Evolutionary conservation across 768 basidiomycete species (phyloP).

Genomic region (Tricholoma bakamatsutake): DNA sequence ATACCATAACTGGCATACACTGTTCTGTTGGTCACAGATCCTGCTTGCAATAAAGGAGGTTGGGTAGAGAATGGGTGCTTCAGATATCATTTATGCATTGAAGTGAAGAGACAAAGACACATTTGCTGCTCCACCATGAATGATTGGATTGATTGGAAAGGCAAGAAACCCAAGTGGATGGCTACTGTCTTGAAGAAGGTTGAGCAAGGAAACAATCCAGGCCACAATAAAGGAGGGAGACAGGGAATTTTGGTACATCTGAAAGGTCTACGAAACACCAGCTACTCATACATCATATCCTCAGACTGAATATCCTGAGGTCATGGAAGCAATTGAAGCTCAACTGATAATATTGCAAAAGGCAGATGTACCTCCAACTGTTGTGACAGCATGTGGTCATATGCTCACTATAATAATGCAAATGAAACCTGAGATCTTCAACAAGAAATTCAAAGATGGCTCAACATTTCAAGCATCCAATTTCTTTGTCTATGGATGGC

Average conservation of each 20-base stretch:
- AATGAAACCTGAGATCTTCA: no score
- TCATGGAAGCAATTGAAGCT: conserved; percentile 10
- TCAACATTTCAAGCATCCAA: conserved; percentile 7
- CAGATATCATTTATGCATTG: not conserved
- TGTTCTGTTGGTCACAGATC: not conserved
- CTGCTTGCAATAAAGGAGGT: not conserved
- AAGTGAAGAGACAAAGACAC: not conserved
- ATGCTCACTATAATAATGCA: conserved; percentile 17
- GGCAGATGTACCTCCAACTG: conserved; percentile 15
- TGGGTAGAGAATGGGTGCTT: not conserved
- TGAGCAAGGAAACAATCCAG: conserved; percentile 6
- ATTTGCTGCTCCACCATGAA: conserved; percentile 15
- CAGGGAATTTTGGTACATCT: conserved; percentile 14
- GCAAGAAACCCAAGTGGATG: conserved; percentile 14
- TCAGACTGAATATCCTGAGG: conserved; percentile 10
- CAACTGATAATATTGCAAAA: conserved; percentile 15
- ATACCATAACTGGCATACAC: not conserved
- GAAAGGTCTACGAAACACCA: no score
- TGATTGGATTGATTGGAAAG: conserved; percentile 19
- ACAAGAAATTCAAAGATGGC: no score
- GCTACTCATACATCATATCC: no score
- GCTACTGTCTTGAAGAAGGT: conserved; percentile 7
- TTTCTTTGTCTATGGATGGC: conserved; percentile 13
- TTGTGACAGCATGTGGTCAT: conserved; percentile 22
- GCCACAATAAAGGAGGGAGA: conserved; percentile 13